These are phyloP conservation scores for Saprolegnia diclina DNA, from an alignment of 352 stramenopile genomes.

Conservation along the genomic window DNA sequence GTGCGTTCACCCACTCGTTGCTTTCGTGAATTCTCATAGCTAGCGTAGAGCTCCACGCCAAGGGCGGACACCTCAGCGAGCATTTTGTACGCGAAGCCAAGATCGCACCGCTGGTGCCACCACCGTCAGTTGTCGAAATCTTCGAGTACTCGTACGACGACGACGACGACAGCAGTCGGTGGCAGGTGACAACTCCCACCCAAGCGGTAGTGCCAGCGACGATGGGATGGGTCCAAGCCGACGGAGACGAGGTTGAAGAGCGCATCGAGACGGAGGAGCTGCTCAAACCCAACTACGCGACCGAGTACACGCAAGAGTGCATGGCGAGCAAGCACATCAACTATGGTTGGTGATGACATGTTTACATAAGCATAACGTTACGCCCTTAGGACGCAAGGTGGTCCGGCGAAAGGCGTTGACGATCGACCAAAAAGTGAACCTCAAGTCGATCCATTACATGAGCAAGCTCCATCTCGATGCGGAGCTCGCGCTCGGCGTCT, in stretches of 20 bases:
- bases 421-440: constrained; percentile 1
- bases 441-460: neutral
- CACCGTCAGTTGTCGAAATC: neutral
- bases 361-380: neutral
- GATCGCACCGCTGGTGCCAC: neutral
- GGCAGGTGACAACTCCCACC: constrained; percentile 24
- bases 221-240: neutral
- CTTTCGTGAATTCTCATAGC: neutral
- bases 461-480: neutral
- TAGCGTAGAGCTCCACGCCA: neutral
- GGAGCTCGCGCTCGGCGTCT: neutral
- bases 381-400: neutral
- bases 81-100: neutral
- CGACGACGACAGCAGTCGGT: neutral
- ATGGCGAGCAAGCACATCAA: constrained; percentile 48
- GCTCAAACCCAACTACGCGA: constrained; percentile 77
- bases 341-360: neutral
- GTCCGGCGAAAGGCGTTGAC: constrained; percentile 16
- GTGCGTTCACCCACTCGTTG: neutral
- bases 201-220: no score
- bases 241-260: constrained; percentile 34
- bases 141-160: constrained; percentile 8
- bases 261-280: constrained; percentile 46
- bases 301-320: constrained; percentile 74
- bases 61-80: neutral